Evolutionary conservation across 495 filamentous ascomycete species (phyloP).

Genomic region (Talaromyces thailandensis): DNA sequence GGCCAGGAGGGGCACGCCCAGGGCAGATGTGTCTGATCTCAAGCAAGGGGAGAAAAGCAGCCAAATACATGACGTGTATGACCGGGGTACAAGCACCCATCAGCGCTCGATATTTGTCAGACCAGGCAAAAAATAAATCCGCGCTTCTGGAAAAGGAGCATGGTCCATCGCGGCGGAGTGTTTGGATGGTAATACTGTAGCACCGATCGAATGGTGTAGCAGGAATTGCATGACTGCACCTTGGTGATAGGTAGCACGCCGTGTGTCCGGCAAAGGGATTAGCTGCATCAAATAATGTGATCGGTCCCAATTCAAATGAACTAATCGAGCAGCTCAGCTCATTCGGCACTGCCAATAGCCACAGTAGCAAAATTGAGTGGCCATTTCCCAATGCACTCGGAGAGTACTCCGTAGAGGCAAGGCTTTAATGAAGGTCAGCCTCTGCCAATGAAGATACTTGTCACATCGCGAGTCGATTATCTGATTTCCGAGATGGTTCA

Average conservation of each 20-base stretch:
- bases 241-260: not conserved
- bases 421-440: not conserved
- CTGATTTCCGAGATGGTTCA: not conserved
- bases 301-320: not conserved
- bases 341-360: not conserved
- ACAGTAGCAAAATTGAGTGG: not conserved
- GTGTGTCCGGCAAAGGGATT: not conserved
- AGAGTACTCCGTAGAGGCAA: not conserved
- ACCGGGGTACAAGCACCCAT: not conserved
- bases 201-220: not conserved
- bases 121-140: not conserved
- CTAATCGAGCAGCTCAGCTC: not conserved
- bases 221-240: not conserved
- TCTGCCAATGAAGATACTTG: not conserved
- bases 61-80: not conserved
- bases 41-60: not conserved
- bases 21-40: not conserved
- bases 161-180: not conserved
- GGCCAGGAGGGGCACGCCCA: not conserved
- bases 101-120: not conserved
- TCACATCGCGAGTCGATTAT: not conserved
- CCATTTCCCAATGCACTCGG: not conserved
- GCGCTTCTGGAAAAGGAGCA: not conserved
- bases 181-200: not conserved
- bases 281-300: constrained; percentile 2